Evolutionary conservation across 805 yeast species (phyloP).

Genomic region (Brettanomyces naardenensis): DNA sequence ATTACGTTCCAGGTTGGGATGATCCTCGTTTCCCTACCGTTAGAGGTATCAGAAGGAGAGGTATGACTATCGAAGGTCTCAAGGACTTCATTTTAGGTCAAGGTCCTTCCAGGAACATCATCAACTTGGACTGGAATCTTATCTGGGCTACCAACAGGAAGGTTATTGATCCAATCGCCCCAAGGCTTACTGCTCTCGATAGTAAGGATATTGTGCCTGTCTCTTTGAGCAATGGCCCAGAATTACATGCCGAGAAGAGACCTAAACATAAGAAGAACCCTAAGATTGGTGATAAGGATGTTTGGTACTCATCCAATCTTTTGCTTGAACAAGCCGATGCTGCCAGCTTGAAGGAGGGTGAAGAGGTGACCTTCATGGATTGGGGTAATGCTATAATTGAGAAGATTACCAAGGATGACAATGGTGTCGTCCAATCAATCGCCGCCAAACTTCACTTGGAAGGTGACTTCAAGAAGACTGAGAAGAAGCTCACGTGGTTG

Average conservation of each 20-base stretch:
- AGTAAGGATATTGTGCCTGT: conserved; percentile 60
- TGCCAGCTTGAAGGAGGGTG: conserved; percentile 58
- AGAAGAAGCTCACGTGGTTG: conserved; percentile 91
- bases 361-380: conserved; percentile 96
- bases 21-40: conserved; percentile 99
- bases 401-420: conserved; percentile 55
- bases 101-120: conserved; percentile 96
- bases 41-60: conserved; percentile 98
- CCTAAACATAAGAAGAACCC: conserved; percentile 96
- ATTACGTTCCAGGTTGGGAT: conserved; percentile 88
- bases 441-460: conserved; percentile 80
- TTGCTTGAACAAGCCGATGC: conserved; percentile 86
- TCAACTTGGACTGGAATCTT: conserved; percentile 94
- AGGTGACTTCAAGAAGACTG: conserved; percentile 96
- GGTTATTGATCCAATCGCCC: conserved; percentile 93
- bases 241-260: conserved; percentile 57
- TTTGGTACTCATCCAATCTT: conserved; percentile 53
- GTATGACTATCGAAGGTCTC: conserved; percentile 98
- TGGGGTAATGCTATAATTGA: conserved; percentile 93
- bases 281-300: conserved; percentile 78
- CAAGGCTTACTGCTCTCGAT: conserved; percentile 84
- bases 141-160: conserved; percentile 98
- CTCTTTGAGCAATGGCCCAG: conserved; percentile 62
- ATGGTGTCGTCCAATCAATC: conserved; percentile 46
- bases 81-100: conserved; percentile 88